Evolutionary conservation across 805 yeast species (phyloP), one percentile per base, ranked within the genome.

Genomic region (Candida awuae): DNA sequence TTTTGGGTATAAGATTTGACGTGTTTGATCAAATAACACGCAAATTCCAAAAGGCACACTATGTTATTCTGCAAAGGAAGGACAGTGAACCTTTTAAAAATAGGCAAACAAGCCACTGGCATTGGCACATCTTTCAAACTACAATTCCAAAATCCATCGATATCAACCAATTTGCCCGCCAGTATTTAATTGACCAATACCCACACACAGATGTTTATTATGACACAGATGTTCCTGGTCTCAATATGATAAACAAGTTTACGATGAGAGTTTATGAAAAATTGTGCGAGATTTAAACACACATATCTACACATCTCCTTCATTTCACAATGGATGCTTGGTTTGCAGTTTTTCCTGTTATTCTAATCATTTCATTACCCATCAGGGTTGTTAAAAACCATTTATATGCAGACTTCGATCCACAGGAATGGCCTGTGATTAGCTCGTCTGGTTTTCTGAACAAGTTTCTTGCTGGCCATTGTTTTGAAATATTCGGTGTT

Each of bases 1-100:
- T 64, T 26, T 43, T 74, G 22, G 80, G 80, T 0, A 44, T 74
- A 6, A 53, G 80, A n/a, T 72, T 72, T 47, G 80, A 74, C 42
- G 48, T 64, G 2, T 65, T 60, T 45, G 58, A 59, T 33, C 21
- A 31, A 3, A 52, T 59, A 2, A 44, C 48, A 13, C 25, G 40
- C 3, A 54, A 55, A 27, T 74, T 55, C 47, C 30, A 52, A 4
- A 49, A 54, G 1, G 74, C 78, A 2, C 77, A 72, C 47, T 74
- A 74, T 49, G 61, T 68, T 13, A 73, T 74, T 3, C 54, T 74
- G 31, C 47, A 50, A 16, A 51, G 42, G 32, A n/a, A 28, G 21
- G 33, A 38, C 6, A 26, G 14, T 19, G 35, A 23, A 9, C 16
- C 28, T n/a, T n/a, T n/a, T n/a, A n/a, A n/a, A n/a, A n/a, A n/a